Evolutionary conservation across 164 flowering plant species (phyloP).

Genomic region (Liquidambar formosana): DNA sequence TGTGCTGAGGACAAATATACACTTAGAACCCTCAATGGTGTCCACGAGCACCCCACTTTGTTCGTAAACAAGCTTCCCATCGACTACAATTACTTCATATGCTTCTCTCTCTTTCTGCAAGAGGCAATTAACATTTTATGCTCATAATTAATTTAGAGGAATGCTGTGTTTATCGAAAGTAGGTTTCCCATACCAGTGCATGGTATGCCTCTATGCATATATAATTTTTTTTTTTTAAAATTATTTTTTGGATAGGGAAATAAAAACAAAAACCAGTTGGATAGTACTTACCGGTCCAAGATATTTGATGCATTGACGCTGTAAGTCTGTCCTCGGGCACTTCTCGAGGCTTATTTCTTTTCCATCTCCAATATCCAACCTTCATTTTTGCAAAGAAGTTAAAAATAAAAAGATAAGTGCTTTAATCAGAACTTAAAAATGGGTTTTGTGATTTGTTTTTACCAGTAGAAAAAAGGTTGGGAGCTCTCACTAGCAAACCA

Average conservation of each 20-base stretch:
- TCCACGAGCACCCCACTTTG: slow-evolving; percentile 39
- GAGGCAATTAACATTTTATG: neutral
- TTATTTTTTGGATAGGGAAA: too few relatives aligned
- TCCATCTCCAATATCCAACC: slow-evolving; percentile 83
- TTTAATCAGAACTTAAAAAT: neutral
- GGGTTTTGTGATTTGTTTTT: slow-evolving; percentile 3
- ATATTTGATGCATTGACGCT: slow-evolving; percentile 72
- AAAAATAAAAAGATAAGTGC: neutral
- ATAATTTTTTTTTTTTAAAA: too few relatives aligned
- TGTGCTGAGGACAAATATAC: slow-evolving; percentile 84
- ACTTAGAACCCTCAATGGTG: slow-evolving; percentile 54
- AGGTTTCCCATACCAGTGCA: too few relatives aligned
- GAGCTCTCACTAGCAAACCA: slow-evolving; percentile 57
- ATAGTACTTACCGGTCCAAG: slow-evolving; percentile 72
- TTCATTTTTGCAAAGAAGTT: slow-evolving; percentile 14
- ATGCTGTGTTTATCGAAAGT: too few relatives aligned
- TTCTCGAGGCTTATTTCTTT: slow-evolving; percentile 54
- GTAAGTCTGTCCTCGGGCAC: slow-evolving; percentile 51
- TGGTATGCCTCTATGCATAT: too few relatives aligned
- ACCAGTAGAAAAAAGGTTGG: slow-evolving; percentile 87
- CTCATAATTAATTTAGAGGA: too few relatives aligned
- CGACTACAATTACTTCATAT: slow-evolving; percentile 61
- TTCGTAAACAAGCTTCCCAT: slow-evolving; percentile 63
- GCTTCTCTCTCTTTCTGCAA: slow-evolving; percentile 70
- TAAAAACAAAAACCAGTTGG: too few relatives aligned